Conservation (phyloP, 2,329 filamentous ascomycete genomes). For the Macrophomina tecta region DNA sequence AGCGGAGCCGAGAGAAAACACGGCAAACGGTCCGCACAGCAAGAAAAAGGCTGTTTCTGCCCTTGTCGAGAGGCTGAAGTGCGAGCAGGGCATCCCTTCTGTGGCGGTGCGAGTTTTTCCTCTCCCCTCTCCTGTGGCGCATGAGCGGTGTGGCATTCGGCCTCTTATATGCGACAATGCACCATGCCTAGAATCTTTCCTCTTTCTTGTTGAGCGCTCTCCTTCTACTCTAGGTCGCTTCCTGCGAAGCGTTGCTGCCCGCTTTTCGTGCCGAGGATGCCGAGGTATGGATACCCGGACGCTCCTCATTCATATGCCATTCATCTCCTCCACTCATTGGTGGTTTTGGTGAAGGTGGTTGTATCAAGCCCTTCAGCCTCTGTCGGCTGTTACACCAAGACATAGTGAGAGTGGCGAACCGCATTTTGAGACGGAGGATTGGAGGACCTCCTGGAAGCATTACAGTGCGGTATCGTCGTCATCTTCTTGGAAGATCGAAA, state of each 20-base stretch:
- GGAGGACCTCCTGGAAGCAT: no score
- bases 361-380: no score
- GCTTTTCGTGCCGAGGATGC: neutral
- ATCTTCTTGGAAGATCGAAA: no score
- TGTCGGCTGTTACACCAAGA: no score
- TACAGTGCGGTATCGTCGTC: no score
- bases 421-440: no score
- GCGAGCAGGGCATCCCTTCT: neutral
- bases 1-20: neutral
- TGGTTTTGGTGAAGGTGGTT: no score
- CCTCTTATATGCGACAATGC: neutral
- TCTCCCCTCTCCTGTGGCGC: neutral
- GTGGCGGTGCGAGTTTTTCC: no score
- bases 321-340: neutral
- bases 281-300: neutral
- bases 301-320: neutral
- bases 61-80: neutral
- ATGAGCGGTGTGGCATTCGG: neutral
- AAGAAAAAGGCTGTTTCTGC: neutral
- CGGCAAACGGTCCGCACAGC: neutral
- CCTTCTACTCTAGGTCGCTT: neutral
- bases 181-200: neutral
- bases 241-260: neutral
- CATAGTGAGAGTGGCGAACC: no score
- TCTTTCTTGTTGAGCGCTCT: neutral